Base-by-base conservation (phyloP, 768 basidiomycete species). In the Boletus coccyginus region DNA sequence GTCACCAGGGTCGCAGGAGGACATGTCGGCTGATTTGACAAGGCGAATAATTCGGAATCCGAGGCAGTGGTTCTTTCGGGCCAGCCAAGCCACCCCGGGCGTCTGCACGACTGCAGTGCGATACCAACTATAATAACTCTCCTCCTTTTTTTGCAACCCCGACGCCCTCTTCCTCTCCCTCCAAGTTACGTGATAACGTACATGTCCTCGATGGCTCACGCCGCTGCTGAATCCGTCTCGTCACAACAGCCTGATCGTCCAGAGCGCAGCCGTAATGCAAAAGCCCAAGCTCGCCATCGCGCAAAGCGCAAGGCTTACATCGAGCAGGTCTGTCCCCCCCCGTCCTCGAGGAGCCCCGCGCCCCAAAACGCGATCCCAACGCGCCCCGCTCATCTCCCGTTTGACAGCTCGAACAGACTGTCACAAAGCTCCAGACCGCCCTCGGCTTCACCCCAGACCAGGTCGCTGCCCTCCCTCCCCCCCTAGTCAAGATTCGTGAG, bases 261-360 rank as follows among this genome's bases (percentile, higher is more conserved):
- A 78, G 88, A 89, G 74, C 85, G 88, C 63, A 88, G 87, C 81
- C 87, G 89, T 78, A 91, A 91, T 76, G 88, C 88, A 52, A 87
- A 86, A 73, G 92, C 92, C 11, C 92, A 94, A 76, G 92, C 92
- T 36, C 78, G 92, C 64, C 92, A 94, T 78, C 85, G 92, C 58
- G 92, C 91, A 70, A 94, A 94, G 73, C 82, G 92, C 74, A 94
- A 94, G 77, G 92, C 92, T 12, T 94, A 94, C 77, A 92, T 94
- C 67, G 90, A 93, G 63, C 89, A 92, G 81, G 91, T 90, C 46
- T 43, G 46, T 50, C 21, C 9, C 31, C n/a, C 35, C 52, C 49
- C 17, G 44, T 31, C 46, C 7, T 57, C 57, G 36, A 41, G 41
- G 42, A 59, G 12, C 59, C 55, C 59, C 57, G 50, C 54, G 49